Evolutionary conservation across 495 filamentous ascomycete species (phyloP).

Genomic region (Aspergillus sparsus): DNA sequence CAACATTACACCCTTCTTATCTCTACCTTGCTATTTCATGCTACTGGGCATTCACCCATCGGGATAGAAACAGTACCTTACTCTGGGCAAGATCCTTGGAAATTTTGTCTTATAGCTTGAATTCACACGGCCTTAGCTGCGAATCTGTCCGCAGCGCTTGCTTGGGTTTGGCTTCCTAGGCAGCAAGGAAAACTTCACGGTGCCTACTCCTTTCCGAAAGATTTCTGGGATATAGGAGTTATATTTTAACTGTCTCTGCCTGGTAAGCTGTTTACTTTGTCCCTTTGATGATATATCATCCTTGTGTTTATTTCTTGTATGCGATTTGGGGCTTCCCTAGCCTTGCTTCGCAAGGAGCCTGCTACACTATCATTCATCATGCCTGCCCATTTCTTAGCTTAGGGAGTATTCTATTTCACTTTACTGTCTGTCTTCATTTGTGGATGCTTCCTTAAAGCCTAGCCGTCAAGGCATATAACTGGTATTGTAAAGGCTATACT

Average conservation of each 20-base stretch:
- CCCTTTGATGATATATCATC: not conserved
- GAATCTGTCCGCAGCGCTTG: not conserved
- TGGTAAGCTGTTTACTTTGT: not conserved
- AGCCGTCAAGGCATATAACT: no score
- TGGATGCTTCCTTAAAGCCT: no score
- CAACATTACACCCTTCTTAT: conserved; percentile 1
- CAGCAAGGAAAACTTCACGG: conserved; percentile 6
- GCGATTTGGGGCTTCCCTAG: not conserved
- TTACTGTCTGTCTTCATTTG: no score
- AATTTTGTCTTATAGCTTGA: not conserved
- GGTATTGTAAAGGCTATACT: no score
- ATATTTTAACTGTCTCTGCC: not conserved
- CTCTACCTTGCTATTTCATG: not conserved
- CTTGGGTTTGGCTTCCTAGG: not conserved
- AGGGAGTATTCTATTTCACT: no score
- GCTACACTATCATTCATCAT: no score
- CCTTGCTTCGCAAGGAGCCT: not conserved
- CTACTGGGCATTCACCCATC: not conserved
- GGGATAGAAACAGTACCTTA: not conserved
- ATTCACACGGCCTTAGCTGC: not conserved
- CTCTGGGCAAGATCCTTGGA: not conserved
- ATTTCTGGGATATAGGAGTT: not conserved
- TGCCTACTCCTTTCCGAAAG: not conserved
- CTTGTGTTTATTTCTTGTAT: not conserved
- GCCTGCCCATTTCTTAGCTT: no score